Evolutionary conservation across 257 asterid species (phyloP).

Genomic region (Gentiana straminea): DNA sequence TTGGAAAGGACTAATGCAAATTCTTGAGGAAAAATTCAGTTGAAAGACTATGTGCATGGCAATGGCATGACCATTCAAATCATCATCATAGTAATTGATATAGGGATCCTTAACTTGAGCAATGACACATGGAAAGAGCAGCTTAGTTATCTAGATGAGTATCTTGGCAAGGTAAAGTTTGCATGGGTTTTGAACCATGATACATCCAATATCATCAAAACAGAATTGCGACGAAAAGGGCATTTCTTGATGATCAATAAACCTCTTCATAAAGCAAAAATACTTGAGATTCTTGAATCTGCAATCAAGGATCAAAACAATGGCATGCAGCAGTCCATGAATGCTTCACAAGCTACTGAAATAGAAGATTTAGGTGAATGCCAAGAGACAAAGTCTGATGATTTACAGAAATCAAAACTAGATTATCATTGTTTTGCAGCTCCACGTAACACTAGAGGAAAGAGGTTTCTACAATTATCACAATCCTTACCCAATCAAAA

Average conservation of each 20-base stretch:
- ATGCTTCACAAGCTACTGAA: constrained; percentile 14
- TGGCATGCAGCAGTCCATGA: constrained; percentile 19
- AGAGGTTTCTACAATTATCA: constrained; percentile 12
- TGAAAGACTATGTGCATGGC: constrained; percentile 13
- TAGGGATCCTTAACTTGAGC: constrained; percentile 68
- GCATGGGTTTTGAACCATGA: constrained; percentile 78
- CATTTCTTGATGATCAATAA: constrained; percentile 57
- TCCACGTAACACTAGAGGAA: constrained; percentile 9
- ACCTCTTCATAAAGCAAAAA: constrained; percentile 72
- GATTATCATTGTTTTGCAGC: constrained; percentile 17
- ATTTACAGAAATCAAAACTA: constrained; percentile 45
- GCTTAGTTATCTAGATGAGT: constrained; percentile 52
- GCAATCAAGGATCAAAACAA: constrained; percentile 28
- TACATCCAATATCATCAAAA: constrained; percentile 46
- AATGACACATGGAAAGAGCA: constrained; percentile 76
- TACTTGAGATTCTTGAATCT: constrained; percentile 58
- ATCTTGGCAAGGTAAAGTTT: constrained; percentile 41
- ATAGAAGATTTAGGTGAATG: constrained; percentile 37
- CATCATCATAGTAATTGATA: constrained; percentile 46
- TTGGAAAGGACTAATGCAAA: constrained; percentile 68
- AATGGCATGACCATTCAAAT: constrained; percentile 13
- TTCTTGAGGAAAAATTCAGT: constrained; percentile 36
- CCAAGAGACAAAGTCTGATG: constrained; percentile 52
- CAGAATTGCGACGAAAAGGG: constrained; percentile 61
- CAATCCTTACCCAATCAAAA: constrained; percentile 12